phyloP scores from a whole-genome alignment of 371 early-diverging fungal genomes.

The Zychaea mexicana region DNA sequence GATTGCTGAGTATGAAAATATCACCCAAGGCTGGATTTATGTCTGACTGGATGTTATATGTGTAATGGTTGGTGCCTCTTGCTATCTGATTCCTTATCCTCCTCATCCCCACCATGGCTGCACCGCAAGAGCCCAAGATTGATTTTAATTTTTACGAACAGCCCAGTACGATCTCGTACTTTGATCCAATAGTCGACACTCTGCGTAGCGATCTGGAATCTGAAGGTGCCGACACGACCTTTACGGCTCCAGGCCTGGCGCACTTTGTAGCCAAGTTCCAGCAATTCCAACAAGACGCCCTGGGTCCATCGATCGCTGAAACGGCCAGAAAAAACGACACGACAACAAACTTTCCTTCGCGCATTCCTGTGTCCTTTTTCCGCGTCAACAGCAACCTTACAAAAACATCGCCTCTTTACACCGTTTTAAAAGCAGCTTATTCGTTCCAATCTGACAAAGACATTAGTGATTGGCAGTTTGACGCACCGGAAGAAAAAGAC shows the following conservation, averaged over 20 bases:
- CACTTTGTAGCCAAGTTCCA: constrained; percentile 58
- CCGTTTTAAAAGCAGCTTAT: constrained; percentile 58
- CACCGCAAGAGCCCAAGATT: constrained; percentile 26
- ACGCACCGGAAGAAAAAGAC: constrained; percentile 38
- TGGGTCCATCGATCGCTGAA: constrained; percentile 37
- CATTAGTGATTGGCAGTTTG: constrained; percentile 60
- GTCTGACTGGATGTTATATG: not conserved
- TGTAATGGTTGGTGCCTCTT: not conserved
- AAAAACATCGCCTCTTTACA: constrained; percentile 44
- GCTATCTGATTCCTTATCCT: not conserved
- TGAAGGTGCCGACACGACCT: constrained; percentile 37
- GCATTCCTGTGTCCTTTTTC: constrained; percentile 60
- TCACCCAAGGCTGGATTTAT: not conserved
- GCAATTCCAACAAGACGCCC: constrained; percentile 62
- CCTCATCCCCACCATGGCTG: constrained; percentile 14
- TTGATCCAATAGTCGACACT: constrained; percentile 49
- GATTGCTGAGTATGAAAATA: too few species aligned
- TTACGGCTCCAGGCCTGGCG: constrained; percentile 60
- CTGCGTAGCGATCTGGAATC: constrained; percentile 49
- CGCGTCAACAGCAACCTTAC: constrained; percentile 24
- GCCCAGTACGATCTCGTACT: constrained; percentile 54
- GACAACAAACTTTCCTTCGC: constrained; percentile 15
- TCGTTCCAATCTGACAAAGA: constrained; percentile 47
- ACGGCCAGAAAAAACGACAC: constrained; percentile 26
- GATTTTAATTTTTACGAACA: constrained; percentile 55